Evolutionary conservation across 352 stramenopile genomes (phyloP), one percentile per base, ranked within the genome.

Genomic region (Phytophthora ramorum): DNA sequence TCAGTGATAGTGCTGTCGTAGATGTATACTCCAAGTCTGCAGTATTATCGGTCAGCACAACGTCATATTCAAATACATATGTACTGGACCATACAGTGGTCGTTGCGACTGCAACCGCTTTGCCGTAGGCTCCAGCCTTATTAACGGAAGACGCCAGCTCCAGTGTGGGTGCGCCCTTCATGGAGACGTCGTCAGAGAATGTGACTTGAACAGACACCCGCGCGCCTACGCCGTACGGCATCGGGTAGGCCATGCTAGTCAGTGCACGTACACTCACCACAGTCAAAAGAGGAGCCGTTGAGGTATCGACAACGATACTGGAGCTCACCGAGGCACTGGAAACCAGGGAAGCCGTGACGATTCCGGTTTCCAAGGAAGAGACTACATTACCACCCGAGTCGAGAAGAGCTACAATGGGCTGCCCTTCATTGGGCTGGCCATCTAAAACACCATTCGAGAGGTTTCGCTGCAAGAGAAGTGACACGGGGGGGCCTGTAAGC

Each of bases 101-200:
- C 5, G 78, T 87, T 24, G 69, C 34, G 19, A 75, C 61, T 45
- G 83, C 92, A 55, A 89, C 73, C 0, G 83, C 83, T 43, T 81
- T 55, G 3, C 85, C 85, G 41, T 82, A 87, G 0, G 64, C 28
- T 17, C 66, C 64, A 49, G 24, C 47, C 7, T 43, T 76, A 16
- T 61, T 75, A 20, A 28, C 68, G 1, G 76, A 85, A 44, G 81
- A 78, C 24, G 69, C 69, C 3, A 96, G 70, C 22, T 74, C 63
- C 12, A 95, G 64, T 43, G 63, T 84, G 1, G 88, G 83, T 16
- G 78, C 59, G 6, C 88, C 88, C 24, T 68, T 73, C 3, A 78
- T 82, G 19, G 77, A 66, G 4, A 96, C 83, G 55, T 96, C 86
- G 35, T 95, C 86, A 1, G 87, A 93, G 62, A 95, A 96, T 13